Conservation (phyloP, 129 eudicot genomes). For the Scalesia atractyloides region DNA sequence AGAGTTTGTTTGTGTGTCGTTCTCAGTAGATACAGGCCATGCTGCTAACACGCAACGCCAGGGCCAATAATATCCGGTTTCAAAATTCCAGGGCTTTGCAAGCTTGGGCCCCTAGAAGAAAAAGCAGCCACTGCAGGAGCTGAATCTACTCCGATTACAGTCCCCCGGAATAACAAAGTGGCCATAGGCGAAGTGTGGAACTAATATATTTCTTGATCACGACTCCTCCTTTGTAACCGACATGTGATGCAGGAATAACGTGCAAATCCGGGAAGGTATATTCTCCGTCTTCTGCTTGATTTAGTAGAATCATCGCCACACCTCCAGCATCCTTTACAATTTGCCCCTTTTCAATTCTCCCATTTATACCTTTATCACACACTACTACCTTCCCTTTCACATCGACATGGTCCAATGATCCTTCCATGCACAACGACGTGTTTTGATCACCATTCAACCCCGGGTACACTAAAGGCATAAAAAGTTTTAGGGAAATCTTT, state of each 20-base stretch:
- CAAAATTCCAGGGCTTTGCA: slow-evolving; percentile 53
- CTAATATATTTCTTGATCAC: slow-evolving; percentile 39
- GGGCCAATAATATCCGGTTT: slow-evolving; percentile 75
- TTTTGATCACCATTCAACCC: slow-evolving; percentile 32
- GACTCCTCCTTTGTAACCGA: slow-evolving; percentile 34
- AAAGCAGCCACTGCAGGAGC: slow-evolving; percentile 48
- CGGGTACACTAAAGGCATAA: slow-evolving; percentile 50
- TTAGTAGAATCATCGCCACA: slow-evolving; percentile 45
- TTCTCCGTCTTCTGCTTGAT: slow-evolving; percentile 10
- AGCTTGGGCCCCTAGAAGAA: slow-evolving; percentile 60
- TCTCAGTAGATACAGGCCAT: slow-evolving; percentile 53
- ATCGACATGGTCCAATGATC: slow-evolving; percentile 31
- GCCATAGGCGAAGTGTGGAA: slow-evolving; percentile 44
- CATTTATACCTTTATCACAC: slow-evolving; percentile 40
- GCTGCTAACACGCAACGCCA: slow-evolving; percentile 57
- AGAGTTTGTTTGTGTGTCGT: slow-evolving; percentile 24
- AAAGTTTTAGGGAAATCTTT: slow-evolving; percentile 32
- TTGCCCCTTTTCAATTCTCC: slow-evolving; percentile 38
- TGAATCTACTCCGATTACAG: slow-evolving; percentile 33
- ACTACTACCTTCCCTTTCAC: slow-evolving; percentile 52
- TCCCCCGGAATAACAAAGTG: slow-evolving; percentile 39
- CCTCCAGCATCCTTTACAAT: slow-evolving; percentile 49
- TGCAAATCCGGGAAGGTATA: slow-evolving; percentile 38
- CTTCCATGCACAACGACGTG: slow-evolving; percentile 32
- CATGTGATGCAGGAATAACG: slow-evolving; percentile 50